These are phyloP conservation scores for Tolypocladium sp. DNA, from an alignment of 2,329 filamentous ascomycete species.

Conservation along the genomic window DNA sequence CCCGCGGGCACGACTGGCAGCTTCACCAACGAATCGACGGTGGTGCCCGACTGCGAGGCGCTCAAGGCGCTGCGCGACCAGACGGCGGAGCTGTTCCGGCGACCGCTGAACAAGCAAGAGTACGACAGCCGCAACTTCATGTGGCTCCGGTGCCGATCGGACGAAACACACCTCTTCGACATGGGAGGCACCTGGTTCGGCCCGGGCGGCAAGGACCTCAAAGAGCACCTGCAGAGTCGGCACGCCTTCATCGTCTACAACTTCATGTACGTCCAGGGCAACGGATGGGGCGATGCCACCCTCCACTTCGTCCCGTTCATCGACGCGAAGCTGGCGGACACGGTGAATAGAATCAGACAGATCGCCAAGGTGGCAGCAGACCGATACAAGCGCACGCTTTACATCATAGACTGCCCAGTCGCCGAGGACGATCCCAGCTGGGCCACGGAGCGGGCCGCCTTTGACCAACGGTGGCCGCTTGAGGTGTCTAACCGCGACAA, in stretches of 20 bases:
- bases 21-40: not conserved
- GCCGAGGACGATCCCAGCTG: not conserved
- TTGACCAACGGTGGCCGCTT: not conserved
- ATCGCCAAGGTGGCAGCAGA: not conserved
- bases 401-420: not conserved
- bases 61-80: not conserved
- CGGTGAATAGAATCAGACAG: not conserved
- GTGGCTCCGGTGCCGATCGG: not conserved
- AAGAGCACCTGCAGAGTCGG: not conserved
- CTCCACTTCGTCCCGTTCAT: not conserved
- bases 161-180: not conserved
- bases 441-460: not conserved
- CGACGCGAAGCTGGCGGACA: not conserved
- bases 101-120: not conserved
- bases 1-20: not conserved
- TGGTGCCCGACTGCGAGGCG: not conserved
- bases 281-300: not conserved
- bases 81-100: not conserved
- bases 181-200: not conserved
- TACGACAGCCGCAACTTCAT: slow-evolving; percentile 1
- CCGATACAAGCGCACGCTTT: not conserved
- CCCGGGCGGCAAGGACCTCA: not conserved
- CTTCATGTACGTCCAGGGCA: not conserved
- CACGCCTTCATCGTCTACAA: not conserved
- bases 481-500: not conserved